These are phyloP conservation scores for Globomyces sp. DNA, from an alignment of 371 early-diverging fungal species.

Conservation along the genomic window DNA sequence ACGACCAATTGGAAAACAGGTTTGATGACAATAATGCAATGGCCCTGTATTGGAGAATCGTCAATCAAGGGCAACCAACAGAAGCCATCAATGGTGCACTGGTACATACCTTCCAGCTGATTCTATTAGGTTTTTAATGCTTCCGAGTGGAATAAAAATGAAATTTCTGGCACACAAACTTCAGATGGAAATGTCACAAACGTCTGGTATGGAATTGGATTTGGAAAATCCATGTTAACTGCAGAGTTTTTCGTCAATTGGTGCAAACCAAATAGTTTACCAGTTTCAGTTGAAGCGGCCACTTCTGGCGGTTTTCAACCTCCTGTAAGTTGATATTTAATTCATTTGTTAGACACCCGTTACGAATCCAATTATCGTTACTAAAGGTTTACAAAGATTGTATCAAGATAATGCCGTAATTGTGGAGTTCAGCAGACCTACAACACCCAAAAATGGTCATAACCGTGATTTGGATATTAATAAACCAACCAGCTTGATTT, in stretches of 20 bases:
- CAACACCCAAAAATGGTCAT: conserved; percentile 10
- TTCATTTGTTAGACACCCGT: background rate
- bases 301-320: conserved; percentile 5
- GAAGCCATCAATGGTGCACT: conserved; percentile 7
- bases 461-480: conserved; percentile 3
- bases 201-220: conserved; percentile 21
- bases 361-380: background rate
- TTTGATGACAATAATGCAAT: conserved; percentile 5
- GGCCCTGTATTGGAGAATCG: background rate
- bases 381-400: background rate
- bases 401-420: background rate
- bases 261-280: background rate
- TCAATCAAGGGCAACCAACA: background rate
- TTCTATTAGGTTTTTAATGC: background rate
- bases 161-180: no score
- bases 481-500: background rate
- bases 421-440: conserved; percentile 5
- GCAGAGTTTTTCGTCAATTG: conserved; percentile 24
- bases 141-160: no score
- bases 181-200: background rate
- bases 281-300: conserved; percentile 6
- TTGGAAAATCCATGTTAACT: conserved; percentile 21
- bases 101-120: background rate
- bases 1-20: background rate
- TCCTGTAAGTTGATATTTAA: background rate